Conservation (phyloP, 345 rosid species). For the Pseudoturritis turrita region DNA sequence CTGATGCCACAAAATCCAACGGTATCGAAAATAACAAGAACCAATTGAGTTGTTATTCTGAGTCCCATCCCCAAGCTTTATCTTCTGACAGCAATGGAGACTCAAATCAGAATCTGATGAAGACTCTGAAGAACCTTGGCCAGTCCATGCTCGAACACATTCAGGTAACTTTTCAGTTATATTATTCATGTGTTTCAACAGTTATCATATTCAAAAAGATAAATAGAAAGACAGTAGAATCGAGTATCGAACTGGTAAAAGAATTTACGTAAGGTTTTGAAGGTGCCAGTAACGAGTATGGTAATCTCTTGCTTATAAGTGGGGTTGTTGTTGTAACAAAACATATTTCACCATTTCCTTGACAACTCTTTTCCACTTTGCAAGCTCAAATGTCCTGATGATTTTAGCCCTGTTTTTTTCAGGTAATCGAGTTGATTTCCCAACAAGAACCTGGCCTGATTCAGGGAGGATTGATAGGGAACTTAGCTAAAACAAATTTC, state of each 20-base stretch:
- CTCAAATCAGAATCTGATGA: slow-evolving; percentile 55
- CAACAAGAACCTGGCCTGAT: slow-evolving; percentile 67
- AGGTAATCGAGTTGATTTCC: slow-evolving; percentile 76
- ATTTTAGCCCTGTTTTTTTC: neutral
- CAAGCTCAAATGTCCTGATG: slow-evolving; percentile 6
- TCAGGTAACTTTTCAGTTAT: slow-evolving; percentile 49
- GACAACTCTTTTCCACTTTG: neutral
- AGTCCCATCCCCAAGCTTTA: slow-evolving; percentile 25
- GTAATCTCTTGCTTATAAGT: neutral
- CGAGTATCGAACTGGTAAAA: neutral
- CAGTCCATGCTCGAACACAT: slow-evolving; percentile 85
- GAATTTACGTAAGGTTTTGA: neutral
- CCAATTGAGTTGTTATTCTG: slow-evolving; percentile 19
- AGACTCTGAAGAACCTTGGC: slow-evolving; percentile 64
- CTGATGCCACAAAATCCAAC: slow-evolving; percentile 34
- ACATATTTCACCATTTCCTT: neutral
- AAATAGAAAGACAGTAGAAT: neutral
- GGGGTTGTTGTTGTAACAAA: neutral
- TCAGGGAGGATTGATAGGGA: slow-evolving; percentile 48
- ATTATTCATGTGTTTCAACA: neutral
- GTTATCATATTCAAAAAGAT: neutral
- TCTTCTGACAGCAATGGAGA: slow-evolving; percentile 41
- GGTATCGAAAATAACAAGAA: slow-evolving; percentile 20
- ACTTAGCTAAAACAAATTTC: slow-evolving; percentile 50
- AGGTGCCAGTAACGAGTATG: neutral